These are phyloP conservation scores for Breynia disticha DNA, from an alignment of 441 rosid genomes.

Conservation along the genomic window DNA sequence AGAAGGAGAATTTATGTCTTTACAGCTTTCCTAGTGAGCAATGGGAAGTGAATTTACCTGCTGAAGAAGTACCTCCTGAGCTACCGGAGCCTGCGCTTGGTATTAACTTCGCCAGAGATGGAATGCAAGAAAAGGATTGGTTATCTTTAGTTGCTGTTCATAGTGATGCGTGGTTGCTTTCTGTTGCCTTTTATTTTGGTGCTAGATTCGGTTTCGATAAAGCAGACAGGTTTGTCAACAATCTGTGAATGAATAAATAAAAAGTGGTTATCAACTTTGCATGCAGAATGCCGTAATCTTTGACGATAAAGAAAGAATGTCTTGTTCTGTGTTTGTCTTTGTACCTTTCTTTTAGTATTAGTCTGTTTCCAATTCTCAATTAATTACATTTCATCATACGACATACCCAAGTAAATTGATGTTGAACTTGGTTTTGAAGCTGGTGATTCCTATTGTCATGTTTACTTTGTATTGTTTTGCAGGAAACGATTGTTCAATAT, in stretches of 20 bases:
- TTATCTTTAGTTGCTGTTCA: conserved; percentile 76
- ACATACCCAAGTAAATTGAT: no score
- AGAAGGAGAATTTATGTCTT: conserved; percentile 78
- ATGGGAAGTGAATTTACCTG: conserved; percentile 76
- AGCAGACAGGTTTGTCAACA: conserved; percentile 31
- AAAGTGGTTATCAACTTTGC: no score
- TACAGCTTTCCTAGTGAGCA: conserved; percentile 67
- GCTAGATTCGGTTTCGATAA: conserved; percentile 52
- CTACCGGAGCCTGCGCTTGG: conserved; percentile 85
- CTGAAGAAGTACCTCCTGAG: conserved; percentile 85
- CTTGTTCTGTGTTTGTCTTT: no score
- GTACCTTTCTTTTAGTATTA: no score
- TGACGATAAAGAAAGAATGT: no score
- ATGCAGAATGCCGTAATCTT: no score
- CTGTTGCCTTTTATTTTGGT: conserved; percentile 73
- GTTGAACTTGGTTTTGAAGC: no score
- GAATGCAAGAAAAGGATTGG: conserved; percentile 80
- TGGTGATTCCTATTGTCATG: neutral
- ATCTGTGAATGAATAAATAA: neutral
- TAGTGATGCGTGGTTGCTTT: conserved; percentile 76
- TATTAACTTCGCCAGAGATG: conserved; percentile 80
- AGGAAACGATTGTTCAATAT: conserved; percentile 53
- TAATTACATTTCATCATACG: no score
- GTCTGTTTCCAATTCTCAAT: no score
- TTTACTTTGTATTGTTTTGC: conserved; percentile 13